phyloP scores from a whole-genome alignment of 73 alveolate genomes.

The Paramecium bursaria region DNA sequence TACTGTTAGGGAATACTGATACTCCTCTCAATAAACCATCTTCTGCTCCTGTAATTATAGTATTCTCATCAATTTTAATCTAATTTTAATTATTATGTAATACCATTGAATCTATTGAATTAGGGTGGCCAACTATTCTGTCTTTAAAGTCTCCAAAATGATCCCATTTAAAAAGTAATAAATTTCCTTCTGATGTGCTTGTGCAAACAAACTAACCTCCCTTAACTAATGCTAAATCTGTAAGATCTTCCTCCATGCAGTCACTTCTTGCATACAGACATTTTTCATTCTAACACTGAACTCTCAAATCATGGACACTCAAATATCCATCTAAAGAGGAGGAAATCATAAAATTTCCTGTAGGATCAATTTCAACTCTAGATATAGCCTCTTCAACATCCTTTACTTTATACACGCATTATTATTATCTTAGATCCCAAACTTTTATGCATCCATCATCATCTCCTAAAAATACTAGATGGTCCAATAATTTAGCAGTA shows the following conservation, averaged over 20 bases:
- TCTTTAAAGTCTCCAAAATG: constrained; percentile 97
- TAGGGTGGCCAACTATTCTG: constrained; percentile 88
- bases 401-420: constrained; percentile 65
- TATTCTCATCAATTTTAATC: constrained; percentile 88
- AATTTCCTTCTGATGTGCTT: constrained; percentile 87
- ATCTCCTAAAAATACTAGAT: constrained; percentile 82
- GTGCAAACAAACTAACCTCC: constrained; percentile 84
- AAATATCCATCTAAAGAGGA: constrained; percentile 91
- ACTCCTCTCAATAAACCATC: constrained; percentile 95
- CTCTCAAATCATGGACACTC: constrained; percentile 87
- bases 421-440: constrained; percentile 83
- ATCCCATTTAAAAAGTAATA: constrained; percentile 91
- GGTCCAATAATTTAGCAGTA: constrained; percentile 30
- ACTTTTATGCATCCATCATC: constrained; percentile 82
- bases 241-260: constrained; percentile 92
- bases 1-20: constrained; percentile 87
- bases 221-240: constrained; percentile 79
- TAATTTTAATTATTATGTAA: not conserved
- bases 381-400: constrained; percentile 83
- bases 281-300: constrained; percentile 72
- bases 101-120: constrained; percentile 88
- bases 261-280: constrained; percentile 93
- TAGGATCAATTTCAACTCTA: constrained; percentile 68
- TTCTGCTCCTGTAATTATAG: constrained; percentile 92
- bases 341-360: constrained; percentile 73